Evolutionary conservation across 2,329 filamentous ascomycete species (phyloP).

Genomic region (Colletotrichum destructivum): DNA sequence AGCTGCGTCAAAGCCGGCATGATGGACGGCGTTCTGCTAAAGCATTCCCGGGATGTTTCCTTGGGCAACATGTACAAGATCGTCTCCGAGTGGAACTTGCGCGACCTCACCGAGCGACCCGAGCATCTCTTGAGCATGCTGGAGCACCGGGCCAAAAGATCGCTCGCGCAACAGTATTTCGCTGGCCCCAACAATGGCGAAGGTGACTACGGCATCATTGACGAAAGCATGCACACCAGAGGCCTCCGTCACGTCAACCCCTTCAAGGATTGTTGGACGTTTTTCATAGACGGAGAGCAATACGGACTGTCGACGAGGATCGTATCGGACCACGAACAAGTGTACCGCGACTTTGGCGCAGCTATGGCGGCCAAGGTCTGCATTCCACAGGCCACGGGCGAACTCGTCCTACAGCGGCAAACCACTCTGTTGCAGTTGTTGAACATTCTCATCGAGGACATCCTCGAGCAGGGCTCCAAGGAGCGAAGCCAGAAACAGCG

Average conservation of each 20-base stretch:
- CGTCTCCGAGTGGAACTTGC: constrained; percentile 61
- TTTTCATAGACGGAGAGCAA: constrained; percentile 52
- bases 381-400: constrained; percentile 49
- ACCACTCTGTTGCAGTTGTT: constrained; percentile 54
- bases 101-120: constrained; percentile 55
- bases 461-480: constrained; percentile 56
- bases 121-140: constrained; percentile 57
- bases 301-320: constrained; percentile 55
- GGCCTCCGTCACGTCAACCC: constrained; percentile 50
- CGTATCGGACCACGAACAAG: constrained; percentile 42
- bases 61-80: constrained; percentile 57
- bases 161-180: constrained; percentile 53
- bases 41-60: constrained; percentile 52
- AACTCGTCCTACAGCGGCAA: constrained; percentile 59
- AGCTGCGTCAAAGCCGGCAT: constrained; percentile 54
- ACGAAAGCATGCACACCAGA: constrained; percentile 51
- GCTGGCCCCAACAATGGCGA: constrained; percentile 48
- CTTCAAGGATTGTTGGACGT: constrained; percentile 52
- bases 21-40: constrained; percentile 52
- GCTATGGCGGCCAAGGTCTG: constrained; percentile 46
- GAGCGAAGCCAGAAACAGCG: constrained; percentile 45
- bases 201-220: constrained; percentile 56
- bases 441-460: constrained; percentile 59
- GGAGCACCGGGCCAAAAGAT: constrained; percentile 54
- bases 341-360: constrained; percentile 43